Evolutionary conservation across 306 rosid species (phyloP), one percentile per base, ranked within the genome.

Genomic region (Senna tora): DNA sequence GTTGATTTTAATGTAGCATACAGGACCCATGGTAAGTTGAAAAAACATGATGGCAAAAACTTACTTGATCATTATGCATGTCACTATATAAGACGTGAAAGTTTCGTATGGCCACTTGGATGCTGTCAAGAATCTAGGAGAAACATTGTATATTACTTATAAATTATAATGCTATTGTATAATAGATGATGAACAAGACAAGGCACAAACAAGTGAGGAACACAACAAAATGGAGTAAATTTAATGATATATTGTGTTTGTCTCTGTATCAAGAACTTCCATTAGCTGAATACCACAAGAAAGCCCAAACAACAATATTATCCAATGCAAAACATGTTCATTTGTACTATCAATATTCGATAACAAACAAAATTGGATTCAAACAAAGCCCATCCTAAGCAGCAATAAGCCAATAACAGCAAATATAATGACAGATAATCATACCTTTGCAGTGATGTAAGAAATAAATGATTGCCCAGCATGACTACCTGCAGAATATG

Each of bases 391-490:
- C 9, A 69, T 53, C 39, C 68, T 46, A 68, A 20, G 58, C 62
- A 32, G 71, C 60, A 58, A 81, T 62, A 42, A 51, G 36, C 39
- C 6, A 36, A 36, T 25, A 25, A 25, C 30, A 77, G 11, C 38
- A 71, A 71, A 71, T 33, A 72, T 20, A 43, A 22, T 32, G 60
- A 42, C 60, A 79, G 78, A 16, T 55, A 75, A 74, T 42, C 74
- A 64, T 83, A 94, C 98, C 98, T 91, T 94, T 20, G 90, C 90
- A 10, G 92, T 83, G 68, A 94, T 78, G 41, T 84, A 87, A 65
- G 98, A 94, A 76, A 75, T 87, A 76, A 94, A 91, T 39, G 92
- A 87, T 75, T 86, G 89, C 53, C 98, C 98, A 67, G 89, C 82
- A 54, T 81, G 87, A 83, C 92, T 81, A 75, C 89, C 97, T 94